phyloP scores from a whole-genome alignment of 2,329 filamentous ascomycete genomes.

The Verticillium nubilum region DNA sequence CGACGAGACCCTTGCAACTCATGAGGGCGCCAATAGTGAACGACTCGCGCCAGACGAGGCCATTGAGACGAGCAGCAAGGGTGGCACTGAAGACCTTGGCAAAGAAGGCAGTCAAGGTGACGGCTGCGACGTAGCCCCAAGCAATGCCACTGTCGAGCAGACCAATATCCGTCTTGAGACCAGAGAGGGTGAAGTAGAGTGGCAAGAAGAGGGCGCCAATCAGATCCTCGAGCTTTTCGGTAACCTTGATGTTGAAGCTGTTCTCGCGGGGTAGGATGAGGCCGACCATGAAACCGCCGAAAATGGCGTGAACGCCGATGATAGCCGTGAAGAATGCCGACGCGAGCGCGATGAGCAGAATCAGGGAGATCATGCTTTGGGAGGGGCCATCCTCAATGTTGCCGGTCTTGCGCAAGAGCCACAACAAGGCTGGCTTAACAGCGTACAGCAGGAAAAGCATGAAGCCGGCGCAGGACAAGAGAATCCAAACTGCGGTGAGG shows the following conservation, averaged over 20 bases:
- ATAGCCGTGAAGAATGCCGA: slow-evolving; percentile 84
- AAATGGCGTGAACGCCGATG: slow-evolving; percentile 91
- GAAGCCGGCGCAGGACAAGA: slow-evolving; percentile 74
- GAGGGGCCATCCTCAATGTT: slow-evolving; percentile 84
- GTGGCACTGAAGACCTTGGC: slow-evolving; percentile 74
- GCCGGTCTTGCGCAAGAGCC: slow-evolving; percentile 65
- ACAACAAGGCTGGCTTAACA: slow-evolving; percentile 70
- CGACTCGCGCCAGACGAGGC: slow-evolving; percentile 75
- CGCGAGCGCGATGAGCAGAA: slow-evolving; percentile 69
- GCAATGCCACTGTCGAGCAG: slow-evolving; percentile 68
- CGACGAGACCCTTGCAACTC: slow-evolving; percentile 84
- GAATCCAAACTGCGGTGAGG: slow-evolving; percentile 75
- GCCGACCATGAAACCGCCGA: slow-evolving; percentile 85
- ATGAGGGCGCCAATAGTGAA: slow-evolving; percentile 76
- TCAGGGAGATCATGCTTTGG: slow-evolving; percentile 77
- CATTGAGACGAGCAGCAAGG: slow-evolving; percentile 62
- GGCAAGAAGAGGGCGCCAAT: slow-evolving; percentile 79
- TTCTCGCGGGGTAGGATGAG: slow-evolving; percentile 86
- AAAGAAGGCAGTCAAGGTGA: slow-evolving; percentile 68
- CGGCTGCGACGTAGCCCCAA: slow-evolving; percentile 81
- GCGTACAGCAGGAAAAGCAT: slow-evolving; percentile 69
- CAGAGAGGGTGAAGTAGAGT: slow-evolving; percentile 78
- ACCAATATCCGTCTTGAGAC: slow-evolving; percentile 72
- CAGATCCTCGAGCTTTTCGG: slow-evolving; percentile 91
- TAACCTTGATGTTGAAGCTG: slow-evolving; percentile 84